Percentiles rank a stretch among this genome's conserved stretches.
Conservation (phyloP, 768 basidiomycete genomes). For the Neoboletus magnificus region DNA sequence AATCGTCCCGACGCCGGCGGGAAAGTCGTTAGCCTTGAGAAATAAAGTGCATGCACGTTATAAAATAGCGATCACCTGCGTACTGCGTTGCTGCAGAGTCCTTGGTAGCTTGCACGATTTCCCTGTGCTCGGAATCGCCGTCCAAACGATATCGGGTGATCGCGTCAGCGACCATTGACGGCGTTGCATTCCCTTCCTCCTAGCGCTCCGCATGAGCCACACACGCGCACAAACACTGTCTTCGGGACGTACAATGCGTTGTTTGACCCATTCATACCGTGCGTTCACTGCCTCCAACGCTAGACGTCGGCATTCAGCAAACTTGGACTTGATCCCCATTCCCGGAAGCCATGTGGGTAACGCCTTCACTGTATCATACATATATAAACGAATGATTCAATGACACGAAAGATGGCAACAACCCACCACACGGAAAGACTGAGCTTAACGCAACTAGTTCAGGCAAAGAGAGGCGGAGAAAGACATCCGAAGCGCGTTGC, state of each 20-base stretch:
- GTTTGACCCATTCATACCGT: slow-evolving; percentile 9
- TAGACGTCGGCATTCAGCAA: slow-evolving; percentile 4
- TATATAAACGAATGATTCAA: background rate
- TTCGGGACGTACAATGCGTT: background rate
- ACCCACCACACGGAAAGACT: slow-evolving; percentile 16
- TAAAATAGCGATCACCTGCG: slow-evolving; percentile 9
- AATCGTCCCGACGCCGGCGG: slow-evolving; percentile 32
- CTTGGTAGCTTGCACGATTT: no score
- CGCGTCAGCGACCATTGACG: slow-evolving; percentile 16
- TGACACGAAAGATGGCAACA: background rate
- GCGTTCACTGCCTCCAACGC: slow-evolving; percentile 5
- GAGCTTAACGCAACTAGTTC: slow-evolving; percentile 1
- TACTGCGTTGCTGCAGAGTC: slow-evolving; percentile 7
- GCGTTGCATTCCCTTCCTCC: slow-evolving; percentile 7
- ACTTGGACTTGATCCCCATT: no score
- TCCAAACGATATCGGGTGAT: slow-evolving; percentile 3
- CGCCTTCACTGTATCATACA: slow-evolving; percentile 9
- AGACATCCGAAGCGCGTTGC: slow-evolving; percentile 5
- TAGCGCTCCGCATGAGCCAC: background rate
- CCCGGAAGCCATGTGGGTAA: slow-evolving; percentile 22
- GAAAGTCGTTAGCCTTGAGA: background rate
- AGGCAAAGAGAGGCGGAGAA: background rate
- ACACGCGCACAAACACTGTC: background rate
- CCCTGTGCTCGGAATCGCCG: background rate
- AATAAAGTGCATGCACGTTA: background rate